phyloP scores from a whole-genome alignment of 192 early-diverging fungal genomes.

The Coemansia reversa region DNA sequence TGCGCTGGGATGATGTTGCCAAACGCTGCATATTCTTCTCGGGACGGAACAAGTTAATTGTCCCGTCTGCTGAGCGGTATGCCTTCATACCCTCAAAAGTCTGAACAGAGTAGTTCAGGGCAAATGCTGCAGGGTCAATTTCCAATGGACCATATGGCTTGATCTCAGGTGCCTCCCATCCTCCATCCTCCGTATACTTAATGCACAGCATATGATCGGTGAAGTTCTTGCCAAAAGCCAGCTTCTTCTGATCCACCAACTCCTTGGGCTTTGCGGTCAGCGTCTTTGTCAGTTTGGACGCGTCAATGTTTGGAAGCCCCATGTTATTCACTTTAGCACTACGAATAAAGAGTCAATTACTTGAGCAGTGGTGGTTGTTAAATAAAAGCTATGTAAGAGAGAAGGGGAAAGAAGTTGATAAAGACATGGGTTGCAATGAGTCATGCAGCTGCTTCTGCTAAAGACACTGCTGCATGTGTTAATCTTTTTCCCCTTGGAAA shows the following conservation, averaged over 20 bases:
- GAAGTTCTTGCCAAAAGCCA: constrained; percentile 89
- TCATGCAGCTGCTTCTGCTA: not conserved
- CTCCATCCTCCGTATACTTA: constrained; percentile 70
- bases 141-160: constrained; percentile 78
- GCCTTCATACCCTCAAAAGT: constrained; percentile 95
- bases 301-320: constrained; percentile 39
- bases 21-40: constrained; percentile 96
- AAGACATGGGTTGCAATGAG: not conserved
- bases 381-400: not conserved
- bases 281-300: constrained; percentile 45
- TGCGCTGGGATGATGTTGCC: constrained; percentile 74
- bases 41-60: constrained; percentile 90
- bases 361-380: not conserved
- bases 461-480: no score
- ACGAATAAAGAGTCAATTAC: not conserved
- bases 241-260: constrained; percentile 25
- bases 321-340: constrained; percentile 3
- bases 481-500: no score
- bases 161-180: constrained; percentile 85
- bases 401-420: not conserved
- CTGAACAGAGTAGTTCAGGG: constrained; percentile 93
- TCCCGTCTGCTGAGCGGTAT: constrained; percentile 86
- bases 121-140: constrained; percentile 81
- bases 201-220: constrained; percentile 94
- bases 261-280: constrained; percentile 38